Percentiles rank a stretch among this genome's conserved stretches.
phyloP scores from a whole-genome alignment of 345 rosid genomes.

The Psidium guajava region DNA sequence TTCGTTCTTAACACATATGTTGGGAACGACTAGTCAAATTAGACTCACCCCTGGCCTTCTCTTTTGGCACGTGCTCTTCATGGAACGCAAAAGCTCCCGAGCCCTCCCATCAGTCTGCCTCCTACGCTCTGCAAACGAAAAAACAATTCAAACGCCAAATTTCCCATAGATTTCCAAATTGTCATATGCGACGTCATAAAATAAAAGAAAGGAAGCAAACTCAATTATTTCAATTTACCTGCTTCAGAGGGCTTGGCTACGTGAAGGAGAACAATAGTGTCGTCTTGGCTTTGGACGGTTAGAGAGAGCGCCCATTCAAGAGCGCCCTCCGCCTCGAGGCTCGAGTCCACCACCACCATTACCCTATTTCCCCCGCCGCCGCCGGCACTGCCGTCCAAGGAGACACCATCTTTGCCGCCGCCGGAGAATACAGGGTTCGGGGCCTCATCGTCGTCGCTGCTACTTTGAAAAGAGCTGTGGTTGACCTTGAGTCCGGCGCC shows the following conservation, averaged over 20 bases:
- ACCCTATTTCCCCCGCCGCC: constrained; percentile 40
- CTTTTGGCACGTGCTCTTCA: constrained; percentile 52
- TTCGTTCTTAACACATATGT: neutral
- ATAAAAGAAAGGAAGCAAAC: neutral
- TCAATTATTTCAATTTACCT: constrained; percentile 14
- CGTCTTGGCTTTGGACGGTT: constrained; percentile 37
- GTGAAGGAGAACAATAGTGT: constrained; percentile 49
- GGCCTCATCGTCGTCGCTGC: neutral
- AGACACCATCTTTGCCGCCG: neutral
- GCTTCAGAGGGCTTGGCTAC: constrained; percentile 27
- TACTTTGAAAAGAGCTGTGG: neutral
- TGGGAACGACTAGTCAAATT: neutral
- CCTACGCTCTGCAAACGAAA: constrained; percentile 20
- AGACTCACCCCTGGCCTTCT: constrained; percentile 64
- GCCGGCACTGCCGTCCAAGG: neutral
- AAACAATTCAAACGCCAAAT: neutral
- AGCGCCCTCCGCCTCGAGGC: constrained; percentile 57
- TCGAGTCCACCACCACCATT: constrained; percentile 80
- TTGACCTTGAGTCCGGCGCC: neutral
- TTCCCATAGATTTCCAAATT: neutral
- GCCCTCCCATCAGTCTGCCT: constrained; percentile 32
- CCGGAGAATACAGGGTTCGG: neutral
- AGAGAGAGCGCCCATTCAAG: constrained; percentile 89
- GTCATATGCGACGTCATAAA: neutral
- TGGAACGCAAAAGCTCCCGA: constrained; percentile 34